Base-by-base conservation (phyloP, 352 stramenopile species). In the Phytophthora fragariaefolia region DNA sequence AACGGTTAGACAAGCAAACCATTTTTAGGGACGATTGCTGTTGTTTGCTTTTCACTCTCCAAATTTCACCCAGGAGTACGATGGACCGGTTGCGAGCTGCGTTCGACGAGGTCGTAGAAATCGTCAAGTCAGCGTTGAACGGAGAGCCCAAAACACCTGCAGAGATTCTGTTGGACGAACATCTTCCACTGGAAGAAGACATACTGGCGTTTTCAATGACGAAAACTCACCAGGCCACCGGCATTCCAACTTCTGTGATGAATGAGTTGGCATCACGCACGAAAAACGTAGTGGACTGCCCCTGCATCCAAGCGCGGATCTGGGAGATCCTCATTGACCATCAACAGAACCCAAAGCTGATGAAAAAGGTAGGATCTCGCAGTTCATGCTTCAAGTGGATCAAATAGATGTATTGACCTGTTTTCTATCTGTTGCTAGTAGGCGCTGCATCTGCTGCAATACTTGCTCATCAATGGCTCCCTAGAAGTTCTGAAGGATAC, bases 221-320 rank as follows among this genome's bases (percentile, higher is more conserved):
- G 12, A 88, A 78, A 48, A 80, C 67, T 30, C 73, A 73, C 38
- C 68, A 64, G 8, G 34, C 52, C 0, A 60, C 73, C 0, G 79
- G 71, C 2, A 78, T 91, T 32, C 82, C 85, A 18, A 89, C 82
- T 7, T 80, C 57, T 17, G 70, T 78, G 12, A 66, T 92, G 63
- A 84, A 78, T 23, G 83, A 93, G 28, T 66, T 95, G 34, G 79
- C 83, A 4, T 83, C 84, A 4, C 71, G 84, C 27, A 91, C 82
- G 2, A 76, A 80, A 38, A 94, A 94, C 55, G 71, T 90, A 15
- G 83, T 93, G 4, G 86, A 95, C 63, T 90, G 85, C 53, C 79
- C 79, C 10, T 86, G 78, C 69, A 95, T 95, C 18, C 73, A 92
- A 63, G 66, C 71, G 20, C 82, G 84, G 24, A 77, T 95, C 30